phyloP scores from a whole-genome alignment of 192 early-diverging fungal genomes.

The Endogone sp. region DNA sequence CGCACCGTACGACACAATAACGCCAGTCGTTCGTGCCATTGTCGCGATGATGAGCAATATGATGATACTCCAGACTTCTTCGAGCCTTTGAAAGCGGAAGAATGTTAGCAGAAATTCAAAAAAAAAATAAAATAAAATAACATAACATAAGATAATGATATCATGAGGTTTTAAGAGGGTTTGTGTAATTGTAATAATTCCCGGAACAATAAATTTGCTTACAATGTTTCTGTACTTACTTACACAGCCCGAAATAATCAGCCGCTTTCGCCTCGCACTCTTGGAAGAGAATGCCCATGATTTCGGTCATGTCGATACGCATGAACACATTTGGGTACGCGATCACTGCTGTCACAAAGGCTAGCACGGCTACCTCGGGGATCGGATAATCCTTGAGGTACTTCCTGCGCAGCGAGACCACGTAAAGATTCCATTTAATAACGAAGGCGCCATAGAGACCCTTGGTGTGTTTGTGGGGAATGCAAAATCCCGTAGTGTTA shows the following conservation, averaged over 20 bases:
- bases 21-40: constrained; percentile 45
- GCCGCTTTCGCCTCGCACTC: constrained; percentile 58
- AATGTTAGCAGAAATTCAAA: no score
- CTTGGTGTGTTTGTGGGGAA: constrained; percentile 12
- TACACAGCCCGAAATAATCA: constrained; percentile 62
- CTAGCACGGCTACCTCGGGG: constrained; percentile 58
- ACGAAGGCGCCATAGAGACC: constrained; percentile 79
- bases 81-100: constrained; percentile 1
- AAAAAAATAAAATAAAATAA: no score
- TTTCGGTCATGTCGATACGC: constrained; percentile 86
- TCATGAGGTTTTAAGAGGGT: no score
- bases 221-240: no score
- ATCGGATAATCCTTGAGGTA: constrained; percentile 65
- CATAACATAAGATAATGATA: no score
- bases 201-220: no score
- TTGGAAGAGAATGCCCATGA: constrained; percentile 66
- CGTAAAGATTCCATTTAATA: constrained; percentile 66
- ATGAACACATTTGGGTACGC: constrained; percentile 71
- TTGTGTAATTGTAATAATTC: no score
- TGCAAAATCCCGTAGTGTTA: constrained; percentile 3
- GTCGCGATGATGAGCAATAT: constrained; percentile 51
- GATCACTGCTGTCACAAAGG: constrained; percentile 60
- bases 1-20: constrained; percentile 59
- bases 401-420: constrained; percentile 66
- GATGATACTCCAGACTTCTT: constrained; percentile 29